phyloP scores from a whole-genome alignment of 495 filamentous ascomycete species.

The Jackrogersella minutella region DNA sequence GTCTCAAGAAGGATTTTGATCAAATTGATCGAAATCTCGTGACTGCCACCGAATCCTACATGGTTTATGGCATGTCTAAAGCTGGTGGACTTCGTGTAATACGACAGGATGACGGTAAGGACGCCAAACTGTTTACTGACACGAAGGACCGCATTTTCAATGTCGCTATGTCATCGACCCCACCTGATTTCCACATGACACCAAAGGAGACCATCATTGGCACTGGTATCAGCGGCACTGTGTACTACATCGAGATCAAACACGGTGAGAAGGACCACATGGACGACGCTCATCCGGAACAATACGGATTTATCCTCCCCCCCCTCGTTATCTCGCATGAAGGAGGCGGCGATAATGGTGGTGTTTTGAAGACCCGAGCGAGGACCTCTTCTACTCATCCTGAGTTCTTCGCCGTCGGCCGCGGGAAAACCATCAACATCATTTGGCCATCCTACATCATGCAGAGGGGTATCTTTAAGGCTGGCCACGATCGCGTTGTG shows the following conservation, averaged over 20 bases:
- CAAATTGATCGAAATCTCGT: constrained; percentile 94
- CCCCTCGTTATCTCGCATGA: constrained; percentile 73
- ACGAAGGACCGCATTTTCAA: constrained; percentile 92
- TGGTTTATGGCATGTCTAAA: constrained; percentile 91
- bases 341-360: constrained; percentile 83
- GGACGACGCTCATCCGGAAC: constrained; percentile 74
- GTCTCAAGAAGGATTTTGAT: constrained; percentile 96
- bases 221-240: constrained; percentile 90
- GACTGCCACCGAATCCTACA: constrained; percentile 87
- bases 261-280: constrained; percentile 76
- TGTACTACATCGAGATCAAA: constrained; percentile 86
- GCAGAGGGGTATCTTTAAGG: constrained; percentile 71
- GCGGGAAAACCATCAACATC: constrained; percentile 94
- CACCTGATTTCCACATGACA: constrained; percentile 54
- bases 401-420: constrained; percentile 92
- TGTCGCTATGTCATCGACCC: constrained; percentile 77
- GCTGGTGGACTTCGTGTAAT: constrained; percentile 91
- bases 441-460: constrained; percentile 82
- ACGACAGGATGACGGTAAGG: constrained; percentile 88
- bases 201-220: constrained; percentile 81
- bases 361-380: constrained; percentile 93
- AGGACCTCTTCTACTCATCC: constrained; percentile 86
- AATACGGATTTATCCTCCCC: constrained; percentile 81
- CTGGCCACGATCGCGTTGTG: constrained; percentile 74
- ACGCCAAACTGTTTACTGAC: constrained; percentile 86